These are phyloP conservation scores for Tetrapyrgos nigripes DNA, from an alignment of 1,284 basidiomycete genomes.

Conservation along the genomic window DNA sequence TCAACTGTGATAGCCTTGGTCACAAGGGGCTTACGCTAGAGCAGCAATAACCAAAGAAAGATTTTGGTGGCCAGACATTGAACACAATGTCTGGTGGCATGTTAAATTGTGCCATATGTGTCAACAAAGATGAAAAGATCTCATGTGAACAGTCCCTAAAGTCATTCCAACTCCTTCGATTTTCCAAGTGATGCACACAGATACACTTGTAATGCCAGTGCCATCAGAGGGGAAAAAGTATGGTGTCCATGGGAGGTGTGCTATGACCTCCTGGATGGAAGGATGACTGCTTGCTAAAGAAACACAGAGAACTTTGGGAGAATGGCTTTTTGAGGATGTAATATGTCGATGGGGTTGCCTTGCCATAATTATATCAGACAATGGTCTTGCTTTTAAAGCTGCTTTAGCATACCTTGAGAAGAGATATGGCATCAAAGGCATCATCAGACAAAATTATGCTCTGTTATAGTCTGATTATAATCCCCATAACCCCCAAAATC, in stretches of 20 bases:
- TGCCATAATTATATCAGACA: slow-evolving; percentile 29
- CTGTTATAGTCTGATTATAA: too few relatives aligned
- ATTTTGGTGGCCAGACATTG: slow-evolving; percentile 10
- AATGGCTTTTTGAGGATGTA: slow-evolving; percentile 31
- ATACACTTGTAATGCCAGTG: slow-evolving; percentile 27
- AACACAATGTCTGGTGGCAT: slow-evolving; percentile 10
- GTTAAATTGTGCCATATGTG: slow-evolving; percentile 33
- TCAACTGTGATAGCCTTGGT: slow-evolving; percentile 20
- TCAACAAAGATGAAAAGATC: slow-evolving; percentile 23
- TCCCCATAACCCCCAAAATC: too few relatives aligned
- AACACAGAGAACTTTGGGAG: slow-evolving; percentile 18
- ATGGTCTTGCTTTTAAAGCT: slow-evolving; percentile 28
- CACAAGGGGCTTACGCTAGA: slow-evolving; percentile 14
- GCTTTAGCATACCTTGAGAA: slow-evolving; percentile 25
- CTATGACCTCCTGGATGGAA: slow-evolving; percentile 26
- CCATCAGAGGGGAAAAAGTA: slow-evolving; percentile 16
- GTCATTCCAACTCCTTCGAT: slow-evolving; percentile 24
- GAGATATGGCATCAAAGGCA: slow-evolving; percentile 36
- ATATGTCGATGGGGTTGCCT: too few relatives aligned
- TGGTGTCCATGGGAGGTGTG: slow-evolving; percentile 23
- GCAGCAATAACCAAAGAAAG: slow-evolving; percentile 11
- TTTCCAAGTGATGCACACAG: slow-evolving; percentile 27
- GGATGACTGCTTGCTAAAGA: slow-evolving; percentile 21
- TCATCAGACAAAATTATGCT: too few relatives aligned
- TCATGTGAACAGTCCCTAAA: slow-evolving; percentile 27